Evolutionary conservation across 768 basidiomycete genomes (phyloP), one percentile per base, ranked within the genome.

Genomic region (Leccinum fibrillosum): DNA sequence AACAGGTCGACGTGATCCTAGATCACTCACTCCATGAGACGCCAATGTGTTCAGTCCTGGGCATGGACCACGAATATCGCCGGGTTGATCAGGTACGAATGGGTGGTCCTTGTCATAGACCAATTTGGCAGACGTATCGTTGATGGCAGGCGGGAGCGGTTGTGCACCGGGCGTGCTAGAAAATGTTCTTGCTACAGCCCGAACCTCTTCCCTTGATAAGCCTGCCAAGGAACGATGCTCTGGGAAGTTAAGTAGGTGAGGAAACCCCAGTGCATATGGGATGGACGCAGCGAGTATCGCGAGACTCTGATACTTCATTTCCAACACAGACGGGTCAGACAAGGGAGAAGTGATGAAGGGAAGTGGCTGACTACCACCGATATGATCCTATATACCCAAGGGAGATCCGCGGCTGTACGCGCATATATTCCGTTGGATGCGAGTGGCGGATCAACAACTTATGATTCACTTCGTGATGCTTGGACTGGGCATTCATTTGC

Each of bases 1-100:
- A 53, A 49, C 23, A 1, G 10, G 42, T 42, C 42, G n/a, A 42
- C 10, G n/a, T 19, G 4, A 19, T 42, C n/a, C 42, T 19, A 19
- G 9, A 42, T 53, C 5, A 49, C 68, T 59, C n/a, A 70, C 67
- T n/a, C 67, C 68, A 9, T 68, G 67, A 65, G 65, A 62, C 15
- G 68, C 65, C 2, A 69, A 47, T 6, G 68, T 69, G 25, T 68
- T 68, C 54, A 68, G 35, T 55, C 68, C 67, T 0, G 67, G 65
- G 34, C 61, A 68, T 6, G 67, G 68, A 4, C 67, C 67, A 50
- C 67, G 67, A 26, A 69, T 62, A 21, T 69, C 68, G 25, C 64
- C 60, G 6, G 67, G 65, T 28, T 0, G 49, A 25, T 54, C 55
- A 3, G 55, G 56, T 2, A 25, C 1, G 28, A 51, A 69, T 17